Evolutionary conservation across 2,329 filamentous ascomycete genomes (phyloP), one percentile per base, ranked within the genome.

Genomic region (Penicillium nordicum): DNA sequence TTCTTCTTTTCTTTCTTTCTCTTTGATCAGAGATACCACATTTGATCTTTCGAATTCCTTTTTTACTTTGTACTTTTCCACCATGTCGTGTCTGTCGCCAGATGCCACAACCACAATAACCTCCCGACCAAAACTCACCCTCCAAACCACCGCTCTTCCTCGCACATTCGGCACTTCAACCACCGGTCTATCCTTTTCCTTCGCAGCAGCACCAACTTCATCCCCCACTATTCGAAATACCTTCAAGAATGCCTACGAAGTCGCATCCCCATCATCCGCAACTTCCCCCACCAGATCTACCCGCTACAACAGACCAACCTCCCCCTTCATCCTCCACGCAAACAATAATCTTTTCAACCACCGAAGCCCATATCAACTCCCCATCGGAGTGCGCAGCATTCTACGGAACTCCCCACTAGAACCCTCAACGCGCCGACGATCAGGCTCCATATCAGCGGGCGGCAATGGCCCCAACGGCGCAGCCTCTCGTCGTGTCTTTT

Each of bases 181-280:
- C n/a, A 76, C 72, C 25, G 80, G 79, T 53, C 71, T 85, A 44
- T 78, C 81, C 14, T 74, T 84, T 43, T 80, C 80, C 2, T 72
- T 83, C 23, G 80, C 80, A 48, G 75, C 81, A n/a, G 66, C 60
- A 5, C 56, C 72, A 8, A 69, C 72, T 2, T 78, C 80, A 30
- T 86, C 84, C 8, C 84, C 84, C 11, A 87, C 84, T 1, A 74
- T 79, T 41, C 77, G 81, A 64, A 87, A 86, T 69, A 87, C 84
- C 50, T 84, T 85, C 67, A 79, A 75, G 63, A 87, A 87, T 71
- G 80, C 82, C 49, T 84, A 84, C 63, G 79, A 83, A 40, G 67
- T 73, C 38, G 61, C 70, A n/a, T 69, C 67, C 25, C 69, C 78
- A 53, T 61, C 73, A 41, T 72, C 72, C 56, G 71, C 76, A 51